Evolutionary conservation across 495 filamentous ascomycete species (phyloP), one percentile per base, ranked within the genome.

Genomic region (Penicillium pancosmium): DNA sequence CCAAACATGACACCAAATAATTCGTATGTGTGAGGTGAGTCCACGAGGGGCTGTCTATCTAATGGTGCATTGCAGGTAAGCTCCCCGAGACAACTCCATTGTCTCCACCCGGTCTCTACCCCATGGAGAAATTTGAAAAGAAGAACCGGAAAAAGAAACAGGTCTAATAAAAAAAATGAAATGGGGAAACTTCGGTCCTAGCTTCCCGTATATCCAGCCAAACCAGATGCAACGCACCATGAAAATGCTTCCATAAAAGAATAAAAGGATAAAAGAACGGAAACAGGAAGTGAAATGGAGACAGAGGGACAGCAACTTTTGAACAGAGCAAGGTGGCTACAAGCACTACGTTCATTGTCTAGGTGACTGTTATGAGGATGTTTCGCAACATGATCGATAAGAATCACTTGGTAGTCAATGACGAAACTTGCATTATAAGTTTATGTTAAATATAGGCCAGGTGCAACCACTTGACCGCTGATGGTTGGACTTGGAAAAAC

Each of bases 151-250:
- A 8, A 1, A 31, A 31, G 8, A 31, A 31, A 1, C 0, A 10
- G n/a, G 40, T n/a, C 5, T 36, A 11, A 40, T 36, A 35, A 10
- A 34, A 10, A 34, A 49, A 16, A 40, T 21, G 10, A 21, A 19
- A 44, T n/a, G 5, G 27, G 27, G 4, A 34, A 63, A 65, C 62
- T 33, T 54, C 56, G 43, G 54, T 43, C 54, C 35, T 50, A 55
- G 63, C 59, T 55, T 55, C 46, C 35, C 62, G 49, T 66, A n/a
- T 65, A 57, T 59, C 50, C 46, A 60, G 62, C 63, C 43, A 19
- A 50, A 55, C 51, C 38, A n/a, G 34, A 59, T 52, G 47, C 63
- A 56, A 56, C 15, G 41, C 41, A n/a, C 41, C 41, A 9, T 55
- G 56, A 36, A 38, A 51, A 33, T 48, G 48, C 52, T 27, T 31